Evolutionary conservation across 306 rosid genomes (phyloP).

Genomic region (Crotalaria pallida): DNA sequence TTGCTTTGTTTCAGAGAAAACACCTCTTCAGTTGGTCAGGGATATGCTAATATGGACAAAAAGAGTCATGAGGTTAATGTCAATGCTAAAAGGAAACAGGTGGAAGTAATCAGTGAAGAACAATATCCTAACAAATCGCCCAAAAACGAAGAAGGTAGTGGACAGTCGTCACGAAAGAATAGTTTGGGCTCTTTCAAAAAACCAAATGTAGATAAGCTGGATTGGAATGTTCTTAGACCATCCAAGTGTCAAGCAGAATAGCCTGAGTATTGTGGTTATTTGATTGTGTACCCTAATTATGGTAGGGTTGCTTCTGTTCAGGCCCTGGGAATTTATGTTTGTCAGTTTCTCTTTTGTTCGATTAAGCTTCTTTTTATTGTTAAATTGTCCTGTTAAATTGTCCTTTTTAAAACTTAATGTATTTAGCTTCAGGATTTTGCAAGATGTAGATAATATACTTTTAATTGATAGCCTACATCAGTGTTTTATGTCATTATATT

Average conservation of each 20-base stretch:
- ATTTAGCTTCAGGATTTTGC: background rate
- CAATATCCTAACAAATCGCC: constrained; percentile 47
- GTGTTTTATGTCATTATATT: background rate
- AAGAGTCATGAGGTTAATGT: constrained; percentile 25
- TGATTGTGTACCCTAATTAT: constrained; percentile 17
- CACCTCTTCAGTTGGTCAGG: constrained; percentile 35
- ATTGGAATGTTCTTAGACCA: constrained; percentile 72
- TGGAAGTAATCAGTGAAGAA: constrained; percentile 38
- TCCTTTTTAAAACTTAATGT: background rate
- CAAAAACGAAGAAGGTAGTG: constrained; percentile 35
- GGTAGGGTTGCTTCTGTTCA: constrained; percentile 9
- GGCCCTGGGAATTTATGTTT: constrained; percentile 11
- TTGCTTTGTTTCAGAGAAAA: constrained; percentile 48
- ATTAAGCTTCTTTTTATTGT: background rate
- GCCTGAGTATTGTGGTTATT: constrained; percentile 28
- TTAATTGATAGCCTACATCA: background rate
- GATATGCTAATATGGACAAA: constrained; percentile 22
- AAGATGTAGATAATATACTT: no score
- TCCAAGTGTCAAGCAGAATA: constrained; percentile 37
- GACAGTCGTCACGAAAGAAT: constrained; percentile 26
- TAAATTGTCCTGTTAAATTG: background rate
- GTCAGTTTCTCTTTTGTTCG: background rate
- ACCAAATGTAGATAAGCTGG: constrained; percentile 56
- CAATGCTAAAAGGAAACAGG: constrained; percentile 60
- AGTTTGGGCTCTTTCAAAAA: constrained; percentile 58